phyloP scores from a whole-genome alignment of 140 eudicot genomes.

The Erigeron philadelphicus region DNA sequence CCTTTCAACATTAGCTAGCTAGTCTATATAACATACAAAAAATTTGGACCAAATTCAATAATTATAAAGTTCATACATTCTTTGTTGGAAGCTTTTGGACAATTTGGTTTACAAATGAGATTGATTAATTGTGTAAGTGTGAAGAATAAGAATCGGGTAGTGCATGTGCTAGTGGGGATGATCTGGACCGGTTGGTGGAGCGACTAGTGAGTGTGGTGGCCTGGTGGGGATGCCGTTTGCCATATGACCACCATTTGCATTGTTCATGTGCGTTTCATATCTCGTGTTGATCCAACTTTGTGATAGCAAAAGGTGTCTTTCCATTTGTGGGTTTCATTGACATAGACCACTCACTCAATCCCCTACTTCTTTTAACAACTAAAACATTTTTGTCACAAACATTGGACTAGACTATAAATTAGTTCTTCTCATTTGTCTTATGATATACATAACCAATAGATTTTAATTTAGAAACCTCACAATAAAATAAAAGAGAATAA shows the following conservation, averaged over 20 bases:
- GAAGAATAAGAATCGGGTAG: slow-evolving; percentile 18
- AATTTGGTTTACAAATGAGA: background rate
- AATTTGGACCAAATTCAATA: too few species aligned
- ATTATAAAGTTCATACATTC: too few species aligned
- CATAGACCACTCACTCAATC: slow-evolving; percentile 22
- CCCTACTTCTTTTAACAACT: background rate
- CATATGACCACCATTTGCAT: slow-evolving; percentile 24
- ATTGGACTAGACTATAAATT: too few species aligned
- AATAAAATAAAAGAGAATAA: too few species aligned
- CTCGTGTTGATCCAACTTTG: slow-evolving; percentile 23
- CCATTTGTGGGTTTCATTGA: slow-evolving; percentile 17
- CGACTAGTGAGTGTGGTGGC: background rate
- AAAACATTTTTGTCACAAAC: too few species aligned
- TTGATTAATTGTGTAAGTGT: slow-evolving; percentile 16
- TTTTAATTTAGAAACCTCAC: too few species aligned
- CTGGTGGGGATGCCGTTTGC: slow-evolving; percentile 21
- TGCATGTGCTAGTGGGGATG: slow-evolving; percentile 29
- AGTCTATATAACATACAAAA: too few species aligned
- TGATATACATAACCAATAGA: too few species aligned
- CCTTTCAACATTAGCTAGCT: too few species aligned
- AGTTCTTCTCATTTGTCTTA: too few species aligned
- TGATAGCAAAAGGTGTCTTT: slow-evolving; percentile 26
- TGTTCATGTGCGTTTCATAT: slow-evolving; percentile 18
- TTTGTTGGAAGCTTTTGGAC: too few species aligned
- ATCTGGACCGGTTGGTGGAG: background rate